Percentiles rank a stretch among this genome's conserved stretches.
phyloP scores from a whole-genome alignment of 345 rosid species.

The Reutealis trisperma region DNA sequence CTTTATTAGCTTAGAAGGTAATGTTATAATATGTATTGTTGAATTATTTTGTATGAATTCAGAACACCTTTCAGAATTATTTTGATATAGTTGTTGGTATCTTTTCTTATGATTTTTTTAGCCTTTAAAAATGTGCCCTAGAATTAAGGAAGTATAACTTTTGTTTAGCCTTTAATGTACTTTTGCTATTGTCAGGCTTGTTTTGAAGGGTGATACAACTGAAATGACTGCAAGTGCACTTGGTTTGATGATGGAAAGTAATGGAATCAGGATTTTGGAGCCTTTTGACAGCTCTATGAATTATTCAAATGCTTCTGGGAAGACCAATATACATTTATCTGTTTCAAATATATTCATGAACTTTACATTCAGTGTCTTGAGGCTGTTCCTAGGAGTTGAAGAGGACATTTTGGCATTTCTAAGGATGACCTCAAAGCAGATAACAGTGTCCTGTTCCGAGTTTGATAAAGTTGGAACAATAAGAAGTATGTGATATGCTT shows the following conservation, averaged over 20 bases:
- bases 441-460: constrained; percentile 77
- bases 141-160: neutral
- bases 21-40: neutral
- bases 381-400: constrained; percentile 86
- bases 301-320: constrained; percentile 90
- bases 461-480: constrained; percentile 91
- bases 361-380: constrained; percentile 92
- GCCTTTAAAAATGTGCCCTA: neutral
- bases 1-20: neutral
- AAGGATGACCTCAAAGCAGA: constrained; percentile 85
- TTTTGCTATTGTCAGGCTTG: constrained; percentile 56
- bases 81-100: neutral
- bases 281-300: constrained; percentile 82
- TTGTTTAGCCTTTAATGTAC: constrained; percentile 10
- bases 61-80: neutral
- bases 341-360: constrained; percentile 93
- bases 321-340: constrained; percentile 66
- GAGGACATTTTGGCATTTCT: constrained; percentile 87
- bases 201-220: constrained; percentile 65
- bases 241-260: constrained; percentile 96
- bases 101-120: neutral
- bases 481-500: constrained; percentile 51
- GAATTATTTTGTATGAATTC: neutral
- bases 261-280: constrained; percentile 90
- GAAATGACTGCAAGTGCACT: constrained; percentile 79